Evolutionary conservation across 1,284 basidiomycete genomes (phyloP), one percentile per base, ranked within the genome.

Genomic region (Sanghuangporus sanghuang): DNA sequence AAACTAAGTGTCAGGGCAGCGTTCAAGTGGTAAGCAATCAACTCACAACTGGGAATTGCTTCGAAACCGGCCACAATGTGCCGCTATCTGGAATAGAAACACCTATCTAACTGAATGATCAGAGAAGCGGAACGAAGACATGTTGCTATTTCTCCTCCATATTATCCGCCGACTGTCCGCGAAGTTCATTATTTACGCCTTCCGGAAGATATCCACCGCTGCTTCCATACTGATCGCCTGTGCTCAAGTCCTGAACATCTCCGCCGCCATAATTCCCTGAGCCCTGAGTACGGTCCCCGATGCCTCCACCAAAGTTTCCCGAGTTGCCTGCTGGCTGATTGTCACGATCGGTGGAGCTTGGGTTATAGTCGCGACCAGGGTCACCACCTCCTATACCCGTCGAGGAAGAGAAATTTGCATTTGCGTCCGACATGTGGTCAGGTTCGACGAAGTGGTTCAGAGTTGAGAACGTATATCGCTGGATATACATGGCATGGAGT

Each of bases 191-290:
- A n/a, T 40, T 27, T 12, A 46, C 39, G 12, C 38, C 18, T 3
- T 44, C 14, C 60, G 42, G n/a, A 18, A n/a, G 35, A 35, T 65
- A 65, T n/a, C 64, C 64, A n/a, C 64, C 64, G 27, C 44, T 44
- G 48, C 64, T 65, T 14, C 64, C 64, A 52, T 65, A 65, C 56
- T 58, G 55, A 53, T 65, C 64, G 8, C 54, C 64, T 9, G 46
- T 38, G 40, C 64, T 65, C 48, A 59, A 44, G 23, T 65, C 42
- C 38, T 62, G 27, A n/a, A 59, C 52, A 23, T 59, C 50, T 9
- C 23, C 57, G 4, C 16, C 48, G 2, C 63, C 58, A 55, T 60
- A 60, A 1, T 16, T 16, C 2, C 58, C 63, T 8, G 50, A 9
- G 16, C 58, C 63, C 35, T 60, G 63, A 18, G 63, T 60, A 21